Conservation (phyloP, 1,284 basidiomycete genomes). For the Cutaneotrichosporon dermatis region DNA sequence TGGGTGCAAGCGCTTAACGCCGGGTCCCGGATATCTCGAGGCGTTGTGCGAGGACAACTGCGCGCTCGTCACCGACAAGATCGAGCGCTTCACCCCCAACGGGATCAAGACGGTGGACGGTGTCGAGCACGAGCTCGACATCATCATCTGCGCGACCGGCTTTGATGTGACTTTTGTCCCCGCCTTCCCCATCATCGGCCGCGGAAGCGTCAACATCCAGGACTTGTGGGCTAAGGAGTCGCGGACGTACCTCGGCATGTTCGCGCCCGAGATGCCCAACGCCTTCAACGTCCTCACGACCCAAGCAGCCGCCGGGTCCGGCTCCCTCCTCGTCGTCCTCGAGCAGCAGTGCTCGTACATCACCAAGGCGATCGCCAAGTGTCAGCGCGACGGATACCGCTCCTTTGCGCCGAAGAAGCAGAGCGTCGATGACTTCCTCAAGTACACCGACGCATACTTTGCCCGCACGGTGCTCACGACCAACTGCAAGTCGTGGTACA, state of each 20-base stretch:
- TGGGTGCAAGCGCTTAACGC: slow-evolving; percentile 37
- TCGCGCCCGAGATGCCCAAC: slow-evolving; percentile 12
- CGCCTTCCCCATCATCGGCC: slow-evolving; percentile 24
- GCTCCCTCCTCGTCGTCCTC: slow-evolving; percentile 10
- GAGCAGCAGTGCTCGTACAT: slow-evolving; percentile 9
- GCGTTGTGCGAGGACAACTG: slow-evolving; percentile 33
- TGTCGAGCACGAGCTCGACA: slow-evolving; percentile 26
- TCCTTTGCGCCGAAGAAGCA: slow-evolving; percentile 4
- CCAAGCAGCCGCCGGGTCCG: slow-evolving; percentile 5
- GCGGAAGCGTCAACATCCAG: neutral
- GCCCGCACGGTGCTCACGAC: slow-evolving; percentile 2
- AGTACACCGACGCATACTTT: slow-evolving; percentile 5
- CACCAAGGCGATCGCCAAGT: slow-evolving; percentile 11
- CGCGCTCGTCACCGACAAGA: slow-evolving; percentile 19
- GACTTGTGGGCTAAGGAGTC: slow-evolving; percentile 4
- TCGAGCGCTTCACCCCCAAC: slow-evolving; percentile 21
- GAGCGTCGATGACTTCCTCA: slow-evolving; percentile 6
- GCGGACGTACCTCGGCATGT: slow-evolving; percentile 9
- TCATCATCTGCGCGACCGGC: slow-evolving; percentile 31
- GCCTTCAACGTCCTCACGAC: slow-evolving; percentile 7
- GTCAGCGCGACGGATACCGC: slow-evolving; percentile 11
- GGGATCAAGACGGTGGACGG: slow-evolving; percentile 25
- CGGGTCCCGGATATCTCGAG: slow-evolving; percentile 40
- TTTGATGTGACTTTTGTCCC: slow-evolving; percentile 37
- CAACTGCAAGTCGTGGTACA: slow-evolving; percentile 5